Evolutionary conservation across 148 eudicot genomes (phyloP).

Genomic region (Selenicereus undatus): DNA sequence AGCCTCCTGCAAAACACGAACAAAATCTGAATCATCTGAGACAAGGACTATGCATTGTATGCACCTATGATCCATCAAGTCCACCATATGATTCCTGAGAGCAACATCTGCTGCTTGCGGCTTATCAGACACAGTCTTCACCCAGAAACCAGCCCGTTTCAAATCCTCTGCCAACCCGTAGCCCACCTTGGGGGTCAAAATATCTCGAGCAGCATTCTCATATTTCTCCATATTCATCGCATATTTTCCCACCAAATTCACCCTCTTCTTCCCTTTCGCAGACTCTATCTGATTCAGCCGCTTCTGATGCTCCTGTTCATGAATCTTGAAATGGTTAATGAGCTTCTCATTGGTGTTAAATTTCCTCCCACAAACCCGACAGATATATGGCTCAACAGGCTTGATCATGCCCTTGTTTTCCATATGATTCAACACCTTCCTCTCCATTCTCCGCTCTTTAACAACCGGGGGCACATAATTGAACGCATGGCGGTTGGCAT

Average conservation of each 20-base stretch:
- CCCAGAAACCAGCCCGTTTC: conserved; percentile 84
- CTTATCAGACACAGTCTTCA: conserved; percentile 50
- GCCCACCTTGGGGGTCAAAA: conserved; percentile 70
- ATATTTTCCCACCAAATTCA: conserved; percentile 54
- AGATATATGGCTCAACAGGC: conserved; percentile 44
- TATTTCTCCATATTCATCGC: conserved; percentile 75
- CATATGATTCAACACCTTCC: conserved; percentile 40
- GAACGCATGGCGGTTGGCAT: conserved; percentile 64
- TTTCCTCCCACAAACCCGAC: conserved; percentile 81
- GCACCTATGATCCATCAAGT: conserved; percentile 57
- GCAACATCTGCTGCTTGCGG: conserved; percentile 73
- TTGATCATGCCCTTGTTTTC: conserved; percentile 55
- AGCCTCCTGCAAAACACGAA: conserved; percentile 62
- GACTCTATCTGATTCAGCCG: conserved; percentile 66
- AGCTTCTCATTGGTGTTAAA: conserved; percentile 63
- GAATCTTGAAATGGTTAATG: conserved; percentile 69
- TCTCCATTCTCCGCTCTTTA: conserved; percentile 47
- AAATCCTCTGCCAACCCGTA: conserved; percentile 69
- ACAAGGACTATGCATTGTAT: conserved; percentile 66
- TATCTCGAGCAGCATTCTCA: conserved; percentile 51
- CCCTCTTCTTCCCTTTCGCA: conserved; percentile 63
- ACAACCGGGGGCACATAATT: conserved; percentile 52
- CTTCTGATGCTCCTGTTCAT: conserved; percentile 65
- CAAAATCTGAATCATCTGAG: conserved; percentile 74
- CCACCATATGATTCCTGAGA: conserved; percentile 56